Conservation (phyloP, 257 asterid genomes). For the Solanum sitiens region DNA sequence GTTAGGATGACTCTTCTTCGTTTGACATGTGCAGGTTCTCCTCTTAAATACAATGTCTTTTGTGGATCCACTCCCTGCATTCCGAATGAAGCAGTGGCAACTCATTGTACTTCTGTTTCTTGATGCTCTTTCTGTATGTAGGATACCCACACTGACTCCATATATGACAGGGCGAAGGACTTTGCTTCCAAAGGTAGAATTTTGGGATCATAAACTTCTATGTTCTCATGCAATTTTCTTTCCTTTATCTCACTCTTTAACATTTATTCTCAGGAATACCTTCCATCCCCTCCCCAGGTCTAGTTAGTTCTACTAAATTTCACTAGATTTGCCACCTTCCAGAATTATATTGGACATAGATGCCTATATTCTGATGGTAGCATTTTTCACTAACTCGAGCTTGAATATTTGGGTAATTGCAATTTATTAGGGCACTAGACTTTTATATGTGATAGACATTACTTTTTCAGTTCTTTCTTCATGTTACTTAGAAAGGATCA, state of each 20-base stretch:
- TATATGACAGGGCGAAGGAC: constrained; percentile 46
- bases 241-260: neutral
- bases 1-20: neutral
- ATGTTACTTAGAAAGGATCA: neutral
- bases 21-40: constrained; percentile 42
- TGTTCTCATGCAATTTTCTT: neutral
- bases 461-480: neutral
- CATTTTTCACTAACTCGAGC: neutral
- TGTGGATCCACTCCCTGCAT: constrained; percentile 68
- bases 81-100: constrained; percentile 88
- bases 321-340: neutral
- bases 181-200: constrained; percentile 65
- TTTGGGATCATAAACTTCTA: neutral
- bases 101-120: constrained; percentile 58
- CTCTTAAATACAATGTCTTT: constrained; percentile 82
- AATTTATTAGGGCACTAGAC: neutral
- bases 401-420: neutral
- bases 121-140: constrained; percentile 79
- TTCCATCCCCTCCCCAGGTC: neutral
- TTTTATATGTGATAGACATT: neutral
- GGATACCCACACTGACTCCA: constrained; percentile 52
- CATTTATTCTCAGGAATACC: neutral
- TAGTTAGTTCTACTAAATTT: neutral
- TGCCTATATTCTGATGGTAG: neutral
- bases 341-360: neutral